Base-by-base conservation (phyloP, 495 filamentous ascomycete genomes). In the Parathielavia hyrcaniae region DNA sequence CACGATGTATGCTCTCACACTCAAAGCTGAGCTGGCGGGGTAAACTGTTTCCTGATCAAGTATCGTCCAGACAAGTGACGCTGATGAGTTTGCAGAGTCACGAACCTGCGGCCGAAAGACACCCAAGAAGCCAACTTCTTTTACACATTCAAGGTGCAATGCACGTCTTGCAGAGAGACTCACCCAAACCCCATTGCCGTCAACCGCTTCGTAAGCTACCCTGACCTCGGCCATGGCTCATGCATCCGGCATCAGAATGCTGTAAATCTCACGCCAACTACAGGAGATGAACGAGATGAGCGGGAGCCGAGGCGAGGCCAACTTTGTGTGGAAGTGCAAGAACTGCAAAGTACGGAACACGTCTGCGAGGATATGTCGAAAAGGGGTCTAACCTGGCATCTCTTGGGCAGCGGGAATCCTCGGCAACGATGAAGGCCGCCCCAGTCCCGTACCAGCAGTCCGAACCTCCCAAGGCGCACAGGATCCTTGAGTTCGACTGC, bases 301-400 rank as follows among this genome's bases (percentile, higher is more conserved):
- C 55, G 90, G 90, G 16, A 95, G 90, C 71, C 82, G 88, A 48
- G 93, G 93, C 46, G 91, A 97, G 72, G 95, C 93, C 10, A 96
- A 96, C 73, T 96, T 98, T 69, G 93, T 98, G 47, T 97, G 92
- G 92, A 88, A 83, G 68, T 98, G 93, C 79, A 95, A 90, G 70
- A 86, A 89, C 62, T 98, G 90, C 81, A 85, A 83, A 77, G 89
- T 89, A 63, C 11, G 62, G 17, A 22, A 48, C 19, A 2, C 7
- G 13, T 19, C 36, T 38, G 26, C 17, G 3, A 14, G n/a, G 16
- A 32, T 6, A 19, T 20, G 38, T 34, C 47, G 17, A 2, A 13
- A 11, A 3, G 5, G 2, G 13, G 41, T 35, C 43, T 43, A 34
- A 54, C 50, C 5, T 8, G 23, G n/a, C 11, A n/a, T 30, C 8